Evolutionary conservation across 495 filamentous ascomycete species (phyloP).

Genomic region (Paragyromitra xinjiangensis): DNA sequence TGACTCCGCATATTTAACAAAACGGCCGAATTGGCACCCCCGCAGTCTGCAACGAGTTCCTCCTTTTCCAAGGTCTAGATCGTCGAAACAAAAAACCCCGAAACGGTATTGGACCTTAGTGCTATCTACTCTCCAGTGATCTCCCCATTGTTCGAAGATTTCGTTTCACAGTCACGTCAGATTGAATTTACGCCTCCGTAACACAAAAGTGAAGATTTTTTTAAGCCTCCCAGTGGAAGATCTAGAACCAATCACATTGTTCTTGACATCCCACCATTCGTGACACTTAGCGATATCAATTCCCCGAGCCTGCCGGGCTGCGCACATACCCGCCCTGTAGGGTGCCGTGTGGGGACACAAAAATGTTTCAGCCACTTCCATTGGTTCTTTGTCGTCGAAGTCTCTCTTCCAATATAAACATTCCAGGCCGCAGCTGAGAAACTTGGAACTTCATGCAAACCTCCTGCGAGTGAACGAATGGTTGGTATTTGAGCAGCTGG

Average conservation of each 20-base stretch:
- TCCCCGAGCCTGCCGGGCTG: conserved; percentile 28
- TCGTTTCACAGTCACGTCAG: conserved; percentile 34
- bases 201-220: conserved; percentile 41
- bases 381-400: conserved; percentile 21
- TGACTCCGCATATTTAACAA: conserved; percentile 33
- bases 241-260: conserved; percentile 40
- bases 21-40: conserved; percentile 8
- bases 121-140: conserved; percentile 15
- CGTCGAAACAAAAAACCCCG: conserved; percentile 12
- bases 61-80: conserved; percentile 1
- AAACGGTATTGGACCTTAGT: background rate
- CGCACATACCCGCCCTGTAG: conserved; percentile 3
- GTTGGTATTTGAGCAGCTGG: conserved; percentile 19
- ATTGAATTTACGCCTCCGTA: conserved; percentile 15
- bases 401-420: conserved; percentile 38
- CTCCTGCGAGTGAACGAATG: conserved; percentile 17
- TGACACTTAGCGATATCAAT: conserved; percentile 41
- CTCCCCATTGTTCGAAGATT: conserved; percentile 37
- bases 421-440: conserved; percentile 26
- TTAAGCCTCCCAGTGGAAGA: conserved; percentile 46
- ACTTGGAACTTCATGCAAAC: conserved; percentile 19
- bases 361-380: conserved; percentile 29
- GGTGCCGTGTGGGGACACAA: conserved; percentile 14
- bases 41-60: background rate
- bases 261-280: conserved; percentile 33